phyloP scores from a whole-genome alignment of 1,284 basidiomycete species.

The Peniophora sp. region DNA sequence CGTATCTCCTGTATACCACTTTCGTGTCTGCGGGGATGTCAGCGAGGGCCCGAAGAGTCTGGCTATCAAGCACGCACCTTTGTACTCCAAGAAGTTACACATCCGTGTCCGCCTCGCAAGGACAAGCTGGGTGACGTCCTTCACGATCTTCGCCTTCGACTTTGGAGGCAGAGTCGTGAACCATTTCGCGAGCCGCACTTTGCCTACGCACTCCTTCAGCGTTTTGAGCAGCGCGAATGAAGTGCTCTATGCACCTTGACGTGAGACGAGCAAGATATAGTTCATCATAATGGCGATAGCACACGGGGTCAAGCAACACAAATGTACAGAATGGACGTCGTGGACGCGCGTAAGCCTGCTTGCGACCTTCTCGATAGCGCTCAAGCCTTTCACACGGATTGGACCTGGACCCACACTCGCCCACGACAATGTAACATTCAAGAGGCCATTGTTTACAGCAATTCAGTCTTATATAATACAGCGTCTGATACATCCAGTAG shows the following conservation, averaged over 20 bases:
- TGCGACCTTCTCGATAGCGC: no score
- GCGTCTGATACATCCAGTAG: neutral
- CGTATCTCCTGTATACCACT: slow-evolving; percentile 97
- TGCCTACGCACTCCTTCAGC: slow-evolving; percentile 49
- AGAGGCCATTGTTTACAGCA: neutral
- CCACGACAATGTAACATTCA: neutral
- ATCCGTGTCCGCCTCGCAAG: slow-evolving; percentile 93
- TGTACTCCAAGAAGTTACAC: slow-evolving; percentile 99
- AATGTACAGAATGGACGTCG: no score
- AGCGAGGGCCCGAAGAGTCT: neutral
- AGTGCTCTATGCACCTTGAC: slow-evolving; percentile 57
- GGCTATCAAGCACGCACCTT: slow-evolving; percentile 54
- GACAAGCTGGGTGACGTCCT: slow-evolving; percentile 98
- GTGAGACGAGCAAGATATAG: slow-evolving; percentile 74
- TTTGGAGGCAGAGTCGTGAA: slow-evolving; percentile 94
- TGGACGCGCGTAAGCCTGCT: no score
- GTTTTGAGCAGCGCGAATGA: neutral
- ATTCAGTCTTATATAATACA: neutral
- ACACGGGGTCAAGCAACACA: no score
- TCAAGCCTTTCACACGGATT: no score
- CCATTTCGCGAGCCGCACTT: slow-evolving; percentile 98
- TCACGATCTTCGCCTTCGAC: slow-evolving; percentile 95
- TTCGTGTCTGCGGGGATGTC: slow-evolving; percentile 66
- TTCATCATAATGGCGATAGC: slow-evolving; percentile 24
- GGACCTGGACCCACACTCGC: no score